Conservation (phyloP, 163 green algal species). For the Chlamydomonas reinhardtii region DNA sequence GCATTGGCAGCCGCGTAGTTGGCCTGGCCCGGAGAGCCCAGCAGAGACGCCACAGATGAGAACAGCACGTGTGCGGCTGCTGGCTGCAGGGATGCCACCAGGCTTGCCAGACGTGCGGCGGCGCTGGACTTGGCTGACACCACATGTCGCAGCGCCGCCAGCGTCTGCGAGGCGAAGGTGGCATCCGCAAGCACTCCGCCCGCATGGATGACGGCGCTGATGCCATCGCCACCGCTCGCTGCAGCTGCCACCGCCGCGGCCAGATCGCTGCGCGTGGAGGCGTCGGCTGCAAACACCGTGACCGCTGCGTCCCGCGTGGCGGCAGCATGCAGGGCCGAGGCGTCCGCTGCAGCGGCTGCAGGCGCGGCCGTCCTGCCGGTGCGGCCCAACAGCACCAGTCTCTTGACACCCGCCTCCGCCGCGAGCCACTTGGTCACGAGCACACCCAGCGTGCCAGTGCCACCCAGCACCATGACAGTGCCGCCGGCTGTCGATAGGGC, state of each 20-base stretch:
- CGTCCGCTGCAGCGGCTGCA: too few species aligned
- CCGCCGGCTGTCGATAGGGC: background rate
- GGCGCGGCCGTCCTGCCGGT: constrained; percentile 56
- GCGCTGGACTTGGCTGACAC: constrained; percentile 55
- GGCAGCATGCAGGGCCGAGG: too few species aligned
- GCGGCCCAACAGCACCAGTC: constrained; percentile 74
- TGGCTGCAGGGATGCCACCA: constrained; percentile 24
- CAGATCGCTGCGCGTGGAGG: constrained; percentile 19
- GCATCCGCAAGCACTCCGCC: constrained; percentile 85
- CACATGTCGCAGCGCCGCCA: constrained; percentile 62
- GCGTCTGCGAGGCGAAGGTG: constrained; percentile 70
- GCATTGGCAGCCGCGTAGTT: constrained; percentile 92
- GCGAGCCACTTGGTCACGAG: constrained; percentile 65
- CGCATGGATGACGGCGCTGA: constrained; percentile 71
- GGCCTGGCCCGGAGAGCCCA: constrained; percentile 89
- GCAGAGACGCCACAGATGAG: constrained; percentile 70
- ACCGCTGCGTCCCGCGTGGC: constrained; percentile 4
- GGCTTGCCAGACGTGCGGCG: background rate
- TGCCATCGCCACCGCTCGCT: background rate
- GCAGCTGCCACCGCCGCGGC: background rate
- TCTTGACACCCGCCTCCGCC: constrained; percentile 19
- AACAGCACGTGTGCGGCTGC: constrained; percentile 65
- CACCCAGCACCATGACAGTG: constrained; percentile 63
- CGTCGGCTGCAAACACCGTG: constrained; percentile 47
- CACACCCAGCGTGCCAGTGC: constrained; percentile 69